Evolutionary conservation across 805 yeast genomes (phyloP).

Genomic region (Wickerhamomyces bisporus): DNA sequence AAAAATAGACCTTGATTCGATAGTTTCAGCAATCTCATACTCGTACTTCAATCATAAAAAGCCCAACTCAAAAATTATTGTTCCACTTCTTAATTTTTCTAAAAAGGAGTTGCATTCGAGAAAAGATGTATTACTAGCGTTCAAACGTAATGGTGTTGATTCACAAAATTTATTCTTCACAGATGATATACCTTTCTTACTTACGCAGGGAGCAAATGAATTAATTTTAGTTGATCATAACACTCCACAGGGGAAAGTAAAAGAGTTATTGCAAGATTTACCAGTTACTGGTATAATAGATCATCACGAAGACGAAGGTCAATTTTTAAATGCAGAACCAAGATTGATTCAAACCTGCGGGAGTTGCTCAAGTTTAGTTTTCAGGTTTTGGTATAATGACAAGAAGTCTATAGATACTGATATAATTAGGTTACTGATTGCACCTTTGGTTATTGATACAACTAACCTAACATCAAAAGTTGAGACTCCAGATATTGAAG

Average conservation of each 20-base stretch:
- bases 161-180: conserved; percentile 49
- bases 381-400: conserved; percentile 48
- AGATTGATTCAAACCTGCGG: conserved; percentile 60
- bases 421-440: conserved; percentile 39
- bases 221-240: conserved; percentile 83
- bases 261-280: conserved; percentile 9
- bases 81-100: conserved; percentile 79
- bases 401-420: conserved; percentile 9
- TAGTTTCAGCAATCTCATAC: conserved; percentile 67
- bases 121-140: conserved; percentile 59
- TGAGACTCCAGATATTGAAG: conserved; percentile 50
- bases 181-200: conserved; percentile 52
- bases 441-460: conserved; percentile 78
- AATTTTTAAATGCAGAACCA: conserved; percentile 49
- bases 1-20: conserved; percentile 69
- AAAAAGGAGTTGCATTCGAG: conserved; percentile 60
- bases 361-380: conserved; percentile 74
- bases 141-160: conserved; percentile 42
- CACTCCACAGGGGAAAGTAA: conserved; percentile 46
- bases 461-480: conserved; percentile 59
- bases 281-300: conserved; percentile 60
- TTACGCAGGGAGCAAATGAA: conserved; percentile 23
- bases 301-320: conserved; percentile 76
- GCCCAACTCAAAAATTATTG: conserved; percentile 27
- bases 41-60: conserved; percentile 48